Evolutionary conservation across 371 early-diverging fungal species (phyloP), one percentile per base, ranked within the genome.

Genomic region (Zancudomyces culisetae): DNA sequence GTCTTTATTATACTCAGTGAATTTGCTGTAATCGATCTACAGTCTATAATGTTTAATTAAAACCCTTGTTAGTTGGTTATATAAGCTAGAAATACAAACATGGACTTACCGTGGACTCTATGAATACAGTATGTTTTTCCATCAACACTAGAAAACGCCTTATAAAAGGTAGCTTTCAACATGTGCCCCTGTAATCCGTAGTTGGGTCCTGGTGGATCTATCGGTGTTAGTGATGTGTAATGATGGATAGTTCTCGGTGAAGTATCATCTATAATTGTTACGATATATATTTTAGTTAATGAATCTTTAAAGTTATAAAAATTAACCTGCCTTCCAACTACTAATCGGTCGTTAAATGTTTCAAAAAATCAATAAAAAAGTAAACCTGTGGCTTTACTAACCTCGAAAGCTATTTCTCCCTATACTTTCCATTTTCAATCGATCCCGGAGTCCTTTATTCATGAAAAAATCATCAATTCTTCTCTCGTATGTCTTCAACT

Each of bases 81-180:
- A 6, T 45, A 45, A 10, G 18, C 28, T 24, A 18, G 18, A 27
- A 28, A 52, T 18, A 26, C 19, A 8, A 21, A 24, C 10, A 19
- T 29, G 10, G 10, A 42, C 43, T 12, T 39, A 52, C 80, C 85
- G 66, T 86, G 85, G 22, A 96, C 79, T 15, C 94, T 69, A 4
- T 85, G 70, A 43, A 96, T 60, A 2, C 73, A 72, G 62, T 94
- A 92, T 4, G 78, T 71, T 40, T 78, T 74, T 12, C 94, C 92
- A 63, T 94, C 93, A 0, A 78, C 64, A 40, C 73, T 75, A 40
- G 82, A 80, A 53, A 81, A 78, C 2, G 83, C 87, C 60, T 88
- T 88, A 41, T 52, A 52, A 18, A 52, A 27, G 2, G 53, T 26
- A 12, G 53, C 40, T 10, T 49, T 49, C 10, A 49, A 23, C 13